A percentile compares a stretch with the other conserved stretches of the same genome.
These are phyloP conservation scores for Isoetes taiwanensis DNA, from an alignment of 75 land plant species.

Conservation along the genomic window DNA sequence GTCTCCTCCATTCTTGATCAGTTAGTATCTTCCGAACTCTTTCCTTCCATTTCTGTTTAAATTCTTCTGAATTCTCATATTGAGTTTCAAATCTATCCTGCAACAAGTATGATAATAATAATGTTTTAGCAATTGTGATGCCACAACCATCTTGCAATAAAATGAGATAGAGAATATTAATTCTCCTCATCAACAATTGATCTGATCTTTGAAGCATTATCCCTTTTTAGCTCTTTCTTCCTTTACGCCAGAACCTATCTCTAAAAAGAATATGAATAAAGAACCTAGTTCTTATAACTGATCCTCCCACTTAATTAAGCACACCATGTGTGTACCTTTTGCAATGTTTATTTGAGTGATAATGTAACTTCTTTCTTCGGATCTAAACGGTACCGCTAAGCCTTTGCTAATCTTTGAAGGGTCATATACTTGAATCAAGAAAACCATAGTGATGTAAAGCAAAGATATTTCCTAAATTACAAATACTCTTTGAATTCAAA, in stretches of 20 bases:
- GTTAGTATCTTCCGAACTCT: slow-evolving; percentile 83
- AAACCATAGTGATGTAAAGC: too few species aligned
- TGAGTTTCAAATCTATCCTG: slow-evolving; percentile 81
- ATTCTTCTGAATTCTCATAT: slow-evolving; percentile 81
- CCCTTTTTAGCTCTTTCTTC: slow-evolving; percentile 80
- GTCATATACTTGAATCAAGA: too few species aligned
- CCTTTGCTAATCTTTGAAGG: slow-evolving; percentile 84
- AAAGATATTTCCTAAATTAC: too few species aligned
- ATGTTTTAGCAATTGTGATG: background rate
- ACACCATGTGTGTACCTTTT: slow-evolving; percentile 33
- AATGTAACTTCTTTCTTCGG: slow-evolving; percentile 80
- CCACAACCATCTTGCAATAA: too few species aligned
- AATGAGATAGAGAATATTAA: too few species aligned
- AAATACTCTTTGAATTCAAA: too few species aligned
- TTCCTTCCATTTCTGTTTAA: slow-evolving; percentile 57
- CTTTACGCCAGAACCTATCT: too few species aligned
- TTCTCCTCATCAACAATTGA: slow-evolving; percentile 86
- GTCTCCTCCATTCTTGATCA: slow-evolving; percentile 89
- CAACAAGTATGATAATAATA: background rate
- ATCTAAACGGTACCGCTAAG: slow-evolving; percentile 76
- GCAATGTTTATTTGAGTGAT: slow-evolving; percentile 78
- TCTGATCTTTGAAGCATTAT: slow-evolving; percentile 81
- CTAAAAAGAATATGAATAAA: slow-evolving; percentile 9
- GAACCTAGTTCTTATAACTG: background rate
- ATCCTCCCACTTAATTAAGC: background rate